Base-by-base conservation (phyloP, 176 grass and related monocot species). In the Dactylis glomerata region DNA sequence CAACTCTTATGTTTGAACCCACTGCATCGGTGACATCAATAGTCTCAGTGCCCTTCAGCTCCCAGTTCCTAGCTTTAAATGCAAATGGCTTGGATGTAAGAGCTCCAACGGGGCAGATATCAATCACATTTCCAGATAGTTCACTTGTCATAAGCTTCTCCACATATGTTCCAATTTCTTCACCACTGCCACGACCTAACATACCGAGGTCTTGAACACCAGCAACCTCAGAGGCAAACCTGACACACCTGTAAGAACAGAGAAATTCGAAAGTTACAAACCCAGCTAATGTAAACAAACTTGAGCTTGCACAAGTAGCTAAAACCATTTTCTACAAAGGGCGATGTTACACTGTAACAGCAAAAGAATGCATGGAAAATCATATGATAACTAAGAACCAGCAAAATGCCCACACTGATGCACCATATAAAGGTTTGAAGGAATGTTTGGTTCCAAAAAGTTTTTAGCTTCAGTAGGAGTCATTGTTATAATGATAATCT, bases 131-230 rank as follows among this genome's bases (percentile, higher is more conserved):
- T 83, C 96, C 96, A 68, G 96, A 99, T 9, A 99, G 84, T 89
- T 99, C 96, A 73, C 96, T 99, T 45, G 91, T 94, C 96, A 99
- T 99, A 78, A 96, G 91, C 78, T 89, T 96, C 80, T 94, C 96
- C 22, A 99, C 96, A 87, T 99, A 99, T 42, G 96, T 99, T 77
- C 96, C 96, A 22, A 99, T 99, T 91, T 99, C 96, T 89, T 99
- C 96, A 64, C 96, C 96, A 84, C 96, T 99, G 30, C 96, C 96
- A 81, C 96, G 93, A 27, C 96, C 96, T 86, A 99, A 68, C 74
- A 99, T 99, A 46, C 96, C 96, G 59, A 99, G 86, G 70, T 99
- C 96, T 83, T 99, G 78, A 88, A 99, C 96, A 86, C 96, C 96
- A n/a, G 96, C 96, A 77, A 99, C 78, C 88, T 99, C 96, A 55